Evolutionary conservation across 2,329 filamentous ascomycete genomes (phyloP), one percentile per base, ranked within the genome.

Genomic region (Pseudofabraea citricarpa): DNA sequence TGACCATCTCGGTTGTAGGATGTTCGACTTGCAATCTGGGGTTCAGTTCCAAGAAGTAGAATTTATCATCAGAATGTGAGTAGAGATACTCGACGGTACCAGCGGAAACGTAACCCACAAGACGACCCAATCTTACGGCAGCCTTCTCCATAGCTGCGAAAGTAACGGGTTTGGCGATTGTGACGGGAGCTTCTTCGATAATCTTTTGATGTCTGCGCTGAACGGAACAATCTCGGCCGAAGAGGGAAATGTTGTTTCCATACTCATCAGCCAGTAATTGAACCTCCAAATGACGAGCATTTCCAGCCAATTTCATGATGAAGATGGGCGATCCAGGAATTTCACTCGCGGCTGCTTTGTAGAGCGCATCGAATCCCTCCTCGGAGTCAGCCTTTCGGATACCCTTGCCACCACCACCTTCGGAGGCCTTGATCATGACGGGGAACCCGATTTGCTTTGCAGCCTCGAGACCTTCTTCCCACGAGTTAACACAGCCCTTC

Each of bases 351-450:
- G 94, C 93, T 36, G 91, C 93, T 68, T 94, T 93, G 77, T 97
- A 98, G 36, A 97, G 75, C 56, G 77, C 74, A 62, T 85, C 77
- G 59, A 98, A 98, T 51, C 86, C 83, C 32, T 91, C 85, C 64
- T 95, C 90, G 49, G 75, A 75, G 49, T 88, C 75, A 55, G 93
- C 93, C 72, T 97, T 96, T 64, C 94, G 89, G 64, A 98, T 98
- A 77, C 93, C 93, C 75, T 98, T 98, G 64, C 93, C 93, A 72
- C 93, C 93, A 72, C 93, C 93, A 71, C 93, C 93, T 74, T 98
- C 93, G 3, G 93, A 97, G n/a, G 93, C 93, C 76, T 98, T 98
- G 67, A 98, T 89, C 93, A 98, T 98, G 74, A 98, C 87, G 13
- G 93, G 93, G 73, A 98, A 98, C 55, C 93, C 93, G 65, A 98